A percentile compares a stretch with the other conserved stretches of the same genome.
Conservation (phyloP, 768 basidiomycete species). For the Pulveroboletus sp. region DNA sequence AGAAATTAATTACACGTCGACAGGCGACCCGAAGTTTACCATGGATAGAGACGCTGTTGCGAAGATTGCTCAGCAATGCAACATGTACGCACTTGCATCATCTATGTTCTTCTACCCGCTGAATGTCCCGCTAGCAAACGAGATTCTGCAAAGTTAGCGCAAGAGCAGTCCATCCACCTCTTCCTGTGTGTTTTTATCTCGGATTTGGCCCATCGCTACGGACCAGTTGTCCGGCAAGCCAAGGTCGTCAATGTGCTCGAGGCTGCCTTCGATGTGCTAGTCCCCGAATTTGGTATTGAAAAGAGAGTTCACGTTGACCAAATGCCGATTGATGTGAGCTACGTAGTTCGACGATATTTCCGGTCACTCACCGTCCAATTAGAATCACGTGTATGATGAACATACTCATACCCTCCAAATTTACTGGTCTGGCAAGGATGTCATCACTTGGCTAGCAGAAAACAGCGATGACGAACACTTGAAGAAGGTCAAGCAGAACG, state of each 20-base stretch:
- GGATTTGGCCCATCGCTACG: constrained; percentile 90
- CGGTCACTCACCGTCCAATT: constrained; percentile 14
- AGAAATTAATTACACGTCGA: constrained; percentile 2
- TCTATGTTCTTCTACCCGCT: background rate
- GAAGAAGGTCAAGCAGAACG: constrained; percentile 89
- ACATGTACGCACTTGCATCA: constrained; percentile 59
- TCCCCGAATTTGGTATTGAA: constrained; percentile 97
- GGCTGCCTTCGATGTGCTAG: constrained; percentile 93
- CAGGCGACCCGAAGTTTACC: constrained; percentile 81
- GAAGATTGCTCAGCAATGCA: constrained; percentile 97
- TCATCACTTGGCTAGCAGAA: constrained; percentile 92
- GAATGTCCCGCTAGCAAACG: constrained; percentile 55
- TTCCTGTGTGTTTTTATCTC: constrained; percentile 93
- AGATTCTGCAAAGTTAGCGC: constrained; percentile 86
- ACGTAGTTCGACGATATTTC: background rate
- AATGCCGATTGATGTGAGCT: constrained; percentile 91
- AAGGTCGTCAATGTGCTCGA: constrained; percentile 95
- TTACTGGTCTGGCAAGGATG: constrained; percentile 94
- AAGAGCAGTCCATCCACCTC: constrained; percentile 94
- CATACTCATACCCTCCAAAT: constrained; percentile 88
- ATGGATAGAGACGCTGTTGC: constrained; percentile 99
- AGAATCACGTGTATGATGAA: constrained; percentile 97
- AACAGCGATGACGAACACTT: constrained; percentile 95
- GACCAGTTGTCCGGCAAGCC: constrained; percentile 93
- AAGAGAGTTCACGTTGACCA: constrained; percentile 98